Percentiles rank a stretch among this genome's conserved stretches.
These are phyloP conservation scores for Paraurostyla sp. DNA, from an alignment of 73 alveolate species.

Conservation along the genomic window DNA sequence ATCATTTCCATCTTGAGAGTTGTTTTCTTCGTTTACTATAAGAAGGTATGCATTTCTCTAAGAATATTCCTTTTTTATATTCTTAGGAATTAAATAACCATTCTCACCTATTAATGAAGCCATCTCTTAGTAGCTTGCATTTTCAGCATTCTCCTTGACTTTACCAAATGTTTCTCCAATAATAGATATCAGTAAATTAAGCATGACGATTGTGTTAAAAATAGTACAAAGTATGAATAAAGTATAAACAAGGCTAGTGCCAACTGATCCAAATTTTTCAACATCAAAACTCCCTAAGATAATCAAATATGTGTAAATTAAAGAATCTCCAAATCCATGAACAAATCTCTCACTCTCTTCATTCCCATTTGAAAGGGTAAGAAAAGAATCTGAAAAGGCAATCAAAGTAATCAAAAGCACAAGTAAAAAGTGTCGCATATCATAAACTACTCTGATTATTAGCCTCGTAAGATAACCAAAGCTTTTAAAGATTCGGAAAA, in stretches of 20 bases:
- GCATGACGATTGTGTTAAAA: constrained; percentile 48
- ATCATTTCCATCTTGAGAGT: not conserved
- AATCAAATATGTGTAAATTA: constrained; percentile 47
- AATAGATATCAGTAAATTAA: constrained; percentile 50
- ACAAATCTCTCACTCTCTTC: not conserved
- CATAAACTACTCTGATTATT: constrained; percentile 36
- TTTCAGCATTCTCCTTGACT: constrained; percentile 27
- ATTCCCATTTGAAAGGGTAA: constrained; percentile 23
- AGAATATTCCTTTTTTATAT: not conserved
- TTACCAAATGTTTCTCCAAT: constrained; percentile 42
- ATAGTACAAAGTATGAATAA: constrained; percentile 45
- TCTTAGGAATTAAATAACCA: constrained; percentile 29
- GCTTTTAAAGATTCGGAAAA: constrained; percentile 56
- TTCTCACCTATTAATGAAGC: constrained; percentile 43
- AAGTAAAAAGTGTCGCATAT: constrained; percentile 59
- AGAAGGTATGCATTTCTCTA: not conserved
- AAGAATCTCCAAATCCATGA: constrained; percentile 1
- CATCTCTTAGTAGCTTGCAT: constrained; percentile 29
- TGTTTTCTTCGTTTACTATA: not conserved
- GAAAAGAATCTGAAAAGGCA: constrained; percentile 53
- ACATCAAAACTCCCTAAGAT: constrained; percentile 54
- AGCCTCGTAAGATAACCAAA: constrained; percentile 49
- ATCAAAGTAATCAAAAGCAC: constrained; percentile 41
- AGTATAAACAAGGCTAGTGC: constrained; percentile 12
- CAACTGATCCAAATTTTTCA: constrained; percentile 42